These are phyloP conservation scores for Zelopaecilomyces penicillatus DNA, from an alignment of 2,329 filamentous ascomycete species.

Conservation along the genomic window DNA sequence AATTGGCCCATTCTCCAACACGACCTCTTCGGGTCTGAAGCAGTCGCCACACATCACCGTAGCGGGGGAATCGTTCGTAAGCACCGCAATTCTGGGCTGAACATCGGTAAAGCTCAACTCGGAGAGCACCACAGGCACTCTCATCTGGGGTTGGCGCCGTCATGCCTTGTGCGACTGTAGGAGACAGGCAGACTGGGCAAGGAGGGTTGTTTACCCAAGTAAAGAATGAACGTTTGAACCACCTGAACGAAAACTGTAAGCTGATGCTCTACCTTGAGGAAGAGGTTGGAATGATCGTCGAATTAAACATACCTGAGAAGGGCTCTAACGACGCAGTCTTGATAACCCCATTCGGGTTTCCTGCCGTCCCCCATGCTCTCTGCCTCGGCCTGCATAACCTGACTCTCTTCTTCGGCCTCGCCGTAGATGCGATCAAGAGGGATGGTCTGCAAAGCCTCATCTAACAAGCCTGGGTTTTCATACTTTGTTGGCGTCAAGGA, in stretches of 20 bases:
- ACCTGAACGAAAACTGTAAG: slow-evolving; percentile 29
- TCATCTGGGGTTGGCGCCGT: slow-evolving; percentile 82
- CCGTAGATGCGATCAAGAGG: slow-evolving; percentile 86
- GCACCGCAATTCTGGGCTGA: slow-evolving; percentile 65
- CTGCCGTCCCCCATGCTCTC: slow-evolving; percentile 74
- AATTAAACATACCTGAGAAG: slow-evolving; percentile 59
- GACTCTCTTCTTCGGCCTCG: slow-evolving; percentile 87
- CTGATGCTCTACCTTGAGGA: background rate
- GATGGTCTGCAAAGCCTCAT: slow-evolving; percentile 81
- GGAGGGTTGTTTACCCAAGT: slow-evolving; percentile 93
- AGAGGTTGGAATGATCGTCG: background rate
- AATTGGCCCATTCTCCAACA: slow-evolving; percentile 95
- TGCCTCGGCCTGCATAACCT: slow-evolving; percentile 79
- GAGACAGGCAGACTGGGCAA: slow-evolving; percentile 72
- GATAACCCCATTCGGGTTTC: slow-evolving; percentile 89
- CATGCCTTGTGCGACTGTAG: slow-evolving; percentile 76
- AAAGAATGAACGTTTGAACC: slow-evolving; percentile 95
- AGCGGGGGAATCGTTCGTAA: slow-evolving; percentile 85
- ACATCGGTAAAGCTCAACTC: slow-evolving; percentile 87
- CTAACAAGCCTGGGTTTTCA: slow-evolving; percentile 89
- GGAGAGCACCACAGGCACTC: slow-evolving; percentile 73
- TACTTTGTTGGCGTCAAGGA: slow-evolving; percentile 88
- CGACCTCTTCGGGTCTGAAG: slow-evolving; percentile 80
- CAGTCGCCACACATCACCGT: slow-evolving; percentile 89
- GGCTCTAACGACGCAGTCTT: slow-evolving; percentile 89